These are phyloP conservation scores for Yueomyces sinensis DNA, from an alignment of 805 yeast species.

Conservation along the genomic window DNA sequence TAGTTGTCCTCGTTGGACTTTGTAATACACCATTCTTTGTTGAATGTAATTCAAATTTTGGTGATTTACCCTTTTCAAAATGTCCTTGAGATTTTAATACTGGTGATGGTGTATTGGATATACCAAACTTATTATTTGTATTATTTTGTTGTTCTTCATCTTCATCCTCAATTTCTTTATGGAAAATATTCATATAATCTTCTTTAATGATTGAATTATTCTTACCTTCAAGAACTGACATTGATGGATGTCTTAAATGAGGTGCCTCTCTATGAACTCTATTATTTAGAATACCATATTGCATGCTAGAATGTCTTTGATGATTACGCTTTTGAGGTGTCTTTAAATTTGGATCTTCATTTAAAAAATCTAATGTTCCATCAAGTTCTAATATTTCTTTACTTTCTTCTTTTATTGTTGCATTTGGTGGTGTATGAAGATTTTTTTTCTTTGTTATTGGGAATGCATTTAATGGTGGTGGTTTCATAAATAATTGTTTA, in stretches of 20 bases:
- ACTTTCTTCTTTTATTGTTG: conserved; percentile 18
- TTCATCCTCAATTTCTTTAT: no score
- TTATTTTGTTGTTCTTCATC: conserved; percentile 7
- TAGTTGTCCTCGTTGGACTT: conserved; percentile 18
- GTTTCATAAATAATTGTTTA: conserved; percentile 1
- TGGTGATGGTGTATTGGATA: conserved; percentile 33
- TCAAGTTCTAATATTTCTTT: background rate
- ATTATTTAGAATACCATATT: conserved; percentile 3
- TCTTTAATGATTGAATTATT: no score
- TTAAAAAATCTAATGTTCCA: conserved; percentile 4
- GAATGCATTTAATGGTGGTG: conserved; percentile 11
- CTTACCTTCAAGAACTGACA: background rate
- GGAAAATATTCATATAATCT: no score
- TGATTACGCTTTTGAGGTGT: conserved; percentile 13
- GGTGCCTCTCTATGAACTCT: conserved; percentile 9
- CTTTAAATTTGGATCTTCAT: conserved; percentile 14
- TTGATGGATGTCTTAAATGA: conserved; percentile 5
- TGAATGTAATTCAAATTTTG: conserved; percentile 5
- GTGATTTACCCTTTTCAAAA: conserved; percentile 10
- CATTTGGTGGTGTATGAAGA: conserved; percentile 21
- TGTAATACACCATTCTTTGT: conserved; percentile 1
- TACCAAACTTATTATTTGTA: conserved; percentile 24
- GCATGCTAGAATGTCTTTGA: conserved; percentile 1
- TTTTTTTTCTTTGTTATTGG: no score
- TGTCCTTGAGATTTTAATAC: conserved; percentile 26